A percentile compares a stretch with the other conserved stretches of the same genome.
Conservation (phyloP, 2,329 filamentous ascomycete species). For the Diaporthe ilicicola region DNA sequence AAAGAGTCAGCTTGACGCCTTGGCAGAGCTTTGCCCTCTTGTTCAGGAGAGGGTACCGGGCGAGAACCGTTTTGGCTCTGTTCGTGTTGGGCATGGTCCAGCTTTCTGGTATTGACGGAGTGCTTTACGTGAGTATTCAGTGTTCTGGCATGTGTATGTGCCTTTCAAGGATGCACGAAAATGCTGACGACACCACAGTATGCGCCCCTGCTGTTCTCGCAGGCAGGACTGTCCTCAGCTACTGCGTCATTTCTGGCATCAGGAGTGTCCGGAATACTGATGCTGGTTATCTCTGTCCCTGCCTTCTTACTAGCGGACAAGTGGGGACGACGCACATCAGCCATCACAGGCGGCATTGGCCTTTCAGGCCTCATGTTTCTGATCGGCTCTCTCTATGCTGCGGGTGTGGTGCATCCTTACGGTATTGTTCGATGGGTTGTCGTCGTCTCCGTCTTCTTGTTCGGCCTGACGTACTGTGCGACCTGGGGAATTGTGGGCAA, state of each 20-base stretch:
- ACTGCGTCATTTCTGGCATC: conserved; percentile 68
- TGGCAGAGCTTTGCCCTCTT: conserved; percentile 45
- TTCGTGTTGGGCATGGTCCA: conserved; percentile 69
- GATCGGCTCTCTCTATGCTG: conserved; percentile 62
- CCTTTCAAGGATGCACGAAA: neutral
- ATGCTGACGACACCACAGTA: conserved; percentile 51
- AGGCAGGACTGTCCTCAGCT: conserved; percentile 63
- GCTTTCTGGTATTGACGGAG: conserved; percentile 68
- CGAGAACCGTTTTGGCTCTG: conserved; percentile 58
- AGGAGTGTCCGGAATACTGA: conserved; percentile 66
- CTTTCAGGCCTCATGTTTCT: conserved; percentile 60
- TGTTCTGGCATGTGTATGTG: neutral
- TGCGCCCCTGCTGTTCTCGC: conserved; percentile 66
- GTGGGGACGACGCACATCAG: conserved; percentile 64
- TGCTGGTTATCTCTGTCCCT: conserved; percentile 65
- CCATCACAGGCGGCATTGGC: conserved; percentile 60
- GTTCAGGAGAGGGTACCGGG: conserved; percentile 52
- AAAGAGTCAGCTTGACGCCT: conserved; percentile 41
- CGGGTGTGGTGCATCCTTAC: conserved; percentile 49
- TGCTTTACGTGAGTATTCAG: conserved; percentile 60
- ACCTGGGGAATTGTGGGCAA: conserved; percentile 65
- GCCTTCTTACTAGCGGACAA: conserved; percentile 64
- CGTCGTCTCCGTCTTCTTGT: conserved; percentile 58
- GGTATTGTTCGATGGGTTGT: conserved; percentile 58
- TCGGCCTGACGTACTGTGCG: conserved; percentile 53